Conservation (phyloP, 2,329 filamentous ascomycete species). For the Capronia americana region DNA sequence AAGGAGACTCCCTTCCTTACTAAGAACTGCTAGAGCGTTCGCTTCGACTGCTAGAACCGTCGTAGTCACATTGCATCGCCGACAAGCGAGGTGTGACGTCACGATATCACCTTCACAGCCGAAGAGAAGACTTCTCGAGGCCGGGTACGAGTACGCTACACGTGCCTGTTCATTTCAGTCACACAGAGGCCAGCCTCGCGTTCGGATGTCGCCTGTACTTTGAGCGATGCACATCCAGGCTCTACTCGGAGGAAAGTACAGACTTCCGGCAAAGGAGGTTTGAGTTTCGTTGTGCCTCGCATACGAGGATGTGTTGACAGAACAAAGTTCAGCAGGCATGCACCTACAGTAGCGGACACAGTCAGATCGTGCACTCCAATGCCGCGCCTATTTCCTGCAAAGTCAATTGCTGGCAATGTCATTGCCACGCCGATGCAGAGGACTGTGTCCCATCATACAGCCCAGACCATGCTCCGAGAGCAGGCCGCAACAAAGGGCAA, state of each 20-base stretch:
- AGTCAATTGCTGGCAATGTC: background rate
- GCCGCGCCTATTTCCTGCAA: background rate
- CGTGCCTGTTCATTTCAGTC: background rate
- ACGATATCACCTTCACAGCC: background rate
- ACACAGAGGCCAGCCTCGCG: background rate
- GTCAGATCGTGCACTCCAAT: background rate
- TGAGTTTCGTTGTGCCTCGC: too few species aligned
- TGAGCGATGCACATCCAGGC: background rate
- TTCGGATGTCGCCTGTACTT: background rate
- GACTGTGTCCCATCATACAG: background rate
- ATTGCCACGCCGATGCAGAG: background rate
- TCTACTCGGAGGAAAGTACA: background rate
- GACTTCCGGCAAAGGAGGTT: background rate
- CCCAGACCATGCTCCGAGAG: too few species aligned
- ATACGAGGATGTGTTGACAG: too few species aligned
- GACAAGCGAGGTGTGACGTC: conserved; percentile 4
- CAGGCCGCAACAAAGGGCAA: background rate
- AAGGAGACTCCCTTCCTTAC: background rate
- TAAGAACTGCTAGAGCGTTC: background rate
- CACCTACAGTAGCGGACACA: background rate
- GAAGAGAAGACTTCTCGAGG: background rate
- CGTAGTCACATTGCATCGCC: background rate
- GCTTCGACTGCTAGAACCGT: background rate
- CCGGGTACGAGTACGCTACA: background rate
- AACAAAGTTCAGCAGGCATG: background rate